Conservation (phyloP, 2,329 filamentous ascomycete genomes). For the Diaporthe longicolla region DNA sequence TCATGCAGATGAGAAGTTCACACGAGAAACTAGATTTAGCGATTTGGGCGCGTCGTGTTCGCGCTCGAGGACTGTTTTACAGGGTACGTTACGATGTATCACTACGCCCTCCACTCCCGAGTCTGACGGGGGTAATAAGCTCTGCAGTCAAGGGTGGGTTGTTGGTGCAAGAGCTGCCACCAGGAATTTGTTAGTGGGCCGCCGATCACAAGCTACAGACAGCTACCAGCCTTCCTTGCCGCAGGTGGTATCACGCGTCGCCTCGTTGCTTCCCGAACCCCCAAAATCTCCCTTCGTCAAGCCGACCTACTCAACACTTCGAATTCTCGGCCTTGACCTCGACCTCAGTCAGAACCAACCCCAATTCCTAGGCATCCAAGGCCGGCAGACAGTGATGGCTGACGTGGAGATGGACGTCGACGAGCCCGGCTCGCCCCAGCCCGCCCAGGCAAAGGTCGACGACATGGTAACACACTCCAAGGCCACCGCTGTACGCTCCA, state of each 20-base stretch:
- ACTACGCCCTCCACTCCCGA: too few species aligned
- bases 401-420: constrained; percentile 74
- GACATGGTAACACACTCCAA: constrained; percentile 81
- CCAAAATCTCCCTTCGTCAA: not conserved
- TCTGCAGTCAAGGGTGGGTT: not conserved
- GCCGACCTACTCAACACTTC: not conserved
- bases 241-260: not conserved
- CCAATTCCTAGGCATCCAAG: not conserved
- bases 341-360: not conserved
- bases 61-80: too few species aligned
- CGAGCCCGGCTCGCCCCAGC: constrained; percentile 56
- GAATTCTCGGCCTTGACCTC: not conserved
- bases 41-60: too few species aligned
- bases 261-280: not conserved
- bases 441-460: constrained; percentile 64
- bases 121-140: not conserved
- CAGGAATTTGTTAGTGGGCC: constrained; percentile 31
- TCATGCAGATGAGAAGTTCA: not conserved
- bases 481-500: constrained; percentile 86
- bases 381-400: constrained; percentile 57
- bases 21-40: not conserved
- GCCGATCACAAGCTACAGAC: constrained; percentile 7
- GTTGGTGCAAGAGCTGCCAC: not conserved
- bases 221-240: not conserved
- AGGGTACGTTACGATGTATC: too few species aligned